Conservation (phyloP, 192 early-diverging fungal species). For the Gamsiella multidivaricata region DNA sequence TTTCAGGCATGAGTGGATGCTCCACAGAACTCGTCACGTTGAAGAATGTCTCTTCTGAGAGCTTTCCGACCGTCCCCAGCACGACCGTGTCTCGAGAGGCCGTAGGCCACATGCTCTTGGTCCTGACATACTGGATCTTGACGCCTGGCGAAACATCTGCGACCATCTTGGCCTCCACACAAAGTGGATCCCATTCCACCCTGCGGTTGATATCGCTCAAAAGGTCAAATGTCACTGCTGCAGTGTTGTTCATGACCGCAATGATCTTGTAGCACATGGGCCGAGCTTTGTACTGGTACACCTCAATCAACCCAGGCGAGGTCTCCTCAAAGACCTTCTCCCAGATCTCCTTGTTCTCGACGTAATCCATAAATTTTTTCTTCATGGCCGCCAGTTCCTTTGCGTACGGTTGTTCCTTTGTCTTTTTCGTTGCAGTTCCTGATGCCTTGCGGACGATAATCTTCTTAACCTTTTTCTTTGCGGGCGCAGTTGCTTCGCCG, state of each 20-base stretch:
- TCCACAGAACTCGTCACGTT: slow-evolving; percentile 43
- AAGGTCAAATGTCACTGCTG: slow-evolving; percentile 40
- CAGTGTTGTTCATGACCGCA: slow-evolving; percentile 45
- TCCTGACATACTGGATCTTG: slow-evolving; percentile 45
- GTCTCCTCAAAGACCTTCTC: slow-evolving; percentile 50
- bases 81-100: slow-evolving; percentile 40
- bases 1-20: slow-evolving; percentile 37
- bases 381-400: slow-evolving; percentile 33
- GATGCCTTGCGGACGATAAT: slow-evolving; percentile 1
- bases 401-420: slow-evolving; percentile 29
- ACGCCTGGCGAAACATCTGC: slow-evolving; percentile 21
- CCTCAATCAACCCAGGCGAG: slow-evolving; percentile 30
- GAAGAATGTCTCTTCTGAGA: slow-evolving; percentile 30
- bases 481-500: neutral
- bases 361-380: slow-evolving; percentile 41
- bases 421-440: neutral
- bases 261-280: slow-evolving; percentile 53
- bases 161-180: slow-evolving; percentile 38
- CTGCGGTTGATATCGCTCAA: slow-evolving; percentile 34
- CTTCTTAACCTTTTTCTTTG: slow-evolving; percentile 20
- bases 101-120: slow-evolving; percentile 49
- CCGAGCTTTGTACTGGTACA: slow-evolving; percentile 40
- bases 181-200: slow-evolving; percentile 47
- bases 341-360: slow-evolving; percentile 45
- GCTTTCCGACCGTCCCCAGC: slow-evolving; percentile 33